phyloP scores from a whole-genome alignment of 768 basidiomycete genomes.

The Panaeolus cyanescens region DNA sequence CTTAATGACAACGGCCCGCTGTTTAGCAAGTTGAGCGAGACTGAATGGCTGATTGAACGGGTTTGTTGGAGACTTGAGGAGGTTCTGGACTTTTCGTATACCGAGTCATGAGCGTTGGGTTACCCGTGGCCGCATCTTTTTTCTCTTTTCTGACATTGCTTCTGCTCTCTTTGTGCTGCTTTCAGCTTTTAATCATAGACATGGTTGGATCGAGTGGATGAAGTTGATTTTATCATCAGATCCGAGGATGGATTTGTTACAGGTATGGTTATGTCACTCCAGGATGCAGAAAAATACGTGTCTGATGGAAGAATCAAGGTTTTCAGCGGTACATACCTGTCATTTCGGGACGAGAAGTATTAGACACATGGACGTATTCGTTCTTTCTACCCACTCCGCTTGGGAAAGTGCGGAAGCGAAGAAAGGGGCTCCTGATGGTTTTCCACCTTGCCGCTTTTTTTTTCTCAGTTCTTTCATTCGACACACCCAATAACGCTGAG shows the following conservation, averaged over 20 bases:
- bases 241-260: background rate
- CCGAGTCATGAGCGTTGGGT: background rate
- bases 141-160: background rate
- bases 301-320: background rate
- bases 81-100: conserved; percentile 19
- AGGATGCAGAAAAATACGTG: background rate
- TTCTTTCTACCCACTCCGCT: background rate
- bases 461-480: background rate
- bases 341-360: too few relatives aligned
- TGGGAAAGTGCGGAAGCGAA: conserved; percentile 4
- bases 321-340: background rate
- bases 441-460: background rate
- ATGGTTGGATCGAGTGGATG: background rate
- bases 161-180: background rate
- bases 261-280: background rate
- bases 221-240: background rate
- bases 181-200: background rate
- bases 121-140: background rate
- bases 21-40: conserved; percentile 35
- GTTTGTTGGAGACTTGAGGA: conserved; percentile 34
- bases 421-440: background rate
- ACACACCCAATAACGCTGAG: too few relatives aligned
- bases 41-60: conserved; percentile 38
- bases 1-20: conserved; percentile 40
- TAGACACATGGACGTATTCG: background rate